These are phyloP conservation scores for Eucalyptus brandiana DNA, from an alignment of 345 rosid genomes.

Conservation along the genomic window DNA sequence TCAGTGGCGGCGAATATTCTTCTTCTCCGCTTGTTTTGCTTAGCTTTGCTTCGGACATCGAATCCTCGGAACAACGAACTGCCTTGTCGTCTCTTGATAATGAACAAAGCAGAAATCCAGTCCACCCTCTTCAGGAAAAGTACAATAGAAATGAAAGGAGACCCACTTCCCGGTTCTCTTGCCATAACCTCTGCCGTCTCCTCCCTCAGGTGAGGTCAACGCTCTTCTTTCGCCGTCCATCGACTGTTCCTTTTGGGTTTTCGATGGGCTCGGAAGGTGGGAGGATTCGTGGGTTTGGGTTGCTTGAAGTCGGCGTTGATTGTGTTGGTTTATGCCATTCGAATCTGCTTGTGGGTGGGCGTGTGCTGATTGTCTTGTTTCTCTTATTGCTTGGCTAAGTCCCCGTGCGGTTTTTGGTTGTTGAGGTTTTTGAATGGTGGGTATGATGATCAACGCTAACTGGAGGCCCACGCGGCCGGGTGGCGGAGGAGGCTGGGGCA, in stretches of 20 bases:
- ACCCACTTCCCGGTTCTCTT: not conserved
- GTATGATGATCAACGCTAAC: constrained; percentile 21
- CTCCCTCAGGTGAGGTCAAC: not conserved
- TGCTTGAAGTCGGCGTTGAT: not conserved
- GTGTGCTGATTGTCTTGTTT: not conserved
- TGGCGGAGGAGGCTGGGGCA: constrained; percentile 3
- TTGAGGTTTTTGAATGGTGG: not conserved
- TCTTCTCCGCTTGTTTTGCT: not conserved
- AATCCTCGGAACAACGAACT: not conserved
- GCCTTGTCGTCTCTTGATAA: not conserved
- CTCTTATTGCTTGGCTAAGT: not conserved
- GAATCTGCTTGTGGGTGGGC: not conserved
- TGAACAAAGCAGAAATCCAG: not conserved
- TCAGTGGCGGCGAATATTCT: not conserved
- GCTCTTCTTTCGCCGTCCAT: not conserved
- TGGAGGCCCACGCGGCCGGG: constrained; percentile 27
- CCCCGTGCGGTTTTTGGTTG: not conserved
- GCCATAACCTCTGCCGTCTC: not conserved
- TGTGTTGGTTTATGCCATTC: not conserved
- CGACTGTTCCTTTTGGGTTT: not conserved
- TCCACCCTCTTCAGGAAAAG: not conserved
- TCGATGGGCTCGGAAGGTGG: not conserved
- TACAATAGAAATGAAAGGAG: not conserved
- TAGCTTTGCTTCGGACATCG: not conserved
- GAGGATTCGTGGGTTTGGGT: not conserved